A percentile compares a stretch with the other conserved stretches of the same genome.
Conservation (phyloP, 2,329 filamentous ascomycete species). For the Blumeria graminis region DNA sequence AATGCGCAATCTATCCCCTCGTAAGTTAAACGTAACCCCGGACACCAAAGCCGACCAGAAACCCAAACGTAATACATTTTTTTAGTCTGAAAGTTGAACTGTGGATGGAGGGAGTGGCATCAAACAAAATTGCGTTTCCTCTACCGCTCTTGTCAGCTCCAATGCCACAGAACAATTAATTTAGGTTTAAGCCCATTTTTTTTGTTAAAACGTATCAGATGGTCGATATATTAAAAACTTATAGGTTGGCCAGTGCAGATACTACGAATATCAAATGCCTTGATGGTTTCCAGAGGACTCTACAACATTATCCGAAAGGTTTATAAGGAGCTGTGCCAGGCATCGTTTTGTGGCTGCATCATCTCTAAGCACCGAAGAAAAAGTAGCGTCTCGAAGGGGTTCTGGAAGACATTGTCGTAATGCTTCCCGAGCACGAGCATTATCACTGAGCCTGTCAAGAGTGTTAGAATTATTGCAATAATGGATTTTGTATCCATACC, state of each 20-base stretch:
- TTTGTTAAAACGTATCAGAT: too few species aligned
- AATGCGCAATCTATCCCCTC: too few species aligned
- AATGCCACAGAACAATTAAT: too few species aligned
- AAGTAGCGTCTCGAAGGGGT: conserved; percentile 93
- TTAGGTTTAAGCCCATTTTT: too few species aligned
- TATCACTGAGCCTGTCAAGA: conserved; percentile 57
- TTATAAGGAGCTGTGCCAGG: conserved; percentile 88
- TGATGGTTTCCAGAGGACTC: conserved; percentile 15
- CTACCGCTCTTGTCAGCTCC: too few species aligned
- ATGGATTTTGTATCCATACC: conserved; percentile 28
- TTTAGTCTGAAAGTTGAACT: too few species aligned
- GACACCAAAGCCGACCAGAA: too few species aligned
- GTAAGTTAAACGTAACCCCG: too few species aligned
- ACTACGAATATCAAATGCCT: conserved; percentile 9
- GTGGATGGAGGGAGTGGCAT: too few species aligned
- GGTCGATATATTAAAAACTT: background rate
- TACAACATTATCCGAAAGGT: conserved; percentile 72
- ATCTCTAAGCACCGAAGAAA: conserved; percentile 85
- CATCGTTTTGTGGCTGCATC: conserved; percentile 95
- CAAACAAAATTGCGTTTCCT: too few species aligned
- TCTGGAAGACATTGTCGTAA: conserved; percentile 90
- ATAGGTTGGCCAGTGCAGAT: background rate
- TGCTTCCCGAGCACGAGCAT: conserved; percentile 82
- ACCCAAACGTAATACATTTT: too few species aligned
- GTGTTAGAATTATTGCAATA: conserved; percentile 2